Percentiles rank a stretch among this genome's conserved stretches.
phyloP scores from a whole-genome alignment of 2,329 filamentous ascomycete species.

The Pseudocercospora macadamiae region DNA sequence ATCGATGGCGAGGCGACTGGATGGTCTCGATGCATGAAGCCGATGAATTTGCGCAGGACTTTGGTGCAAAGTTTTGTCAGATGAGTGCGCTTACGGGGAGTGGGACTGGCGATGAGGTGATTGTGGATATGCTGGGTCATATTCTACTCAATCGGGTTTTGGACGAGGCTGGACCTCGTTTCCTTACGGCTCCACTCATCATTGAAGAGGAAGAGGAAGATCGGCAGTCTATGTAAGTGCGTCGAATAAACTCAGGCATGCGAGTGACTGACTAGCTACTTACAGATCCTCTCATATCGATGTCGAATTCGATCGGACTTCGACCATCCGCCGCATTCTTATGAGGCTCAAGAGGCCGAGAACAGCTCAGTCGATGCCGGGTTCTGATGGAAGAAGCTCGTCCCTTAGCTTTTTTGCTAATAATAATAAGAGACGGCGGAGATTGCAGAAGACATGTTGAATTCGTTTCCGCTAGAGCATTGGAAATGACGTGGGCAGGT shows the following conservation, averaged over 20 bases:
- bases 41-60: slow-evolving; percentile 9
- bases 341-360: not conserved
- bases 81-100: slow-evolving; percentile 19
- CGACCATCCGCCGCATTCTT: not conserved
- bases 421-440: not conserved
- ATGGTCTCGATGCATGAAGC: slow-evolving; percentile 9
- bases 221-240: not conserved
- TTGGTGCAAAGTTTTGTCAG: slow-evolving; percentile 10
- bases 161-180: slow-evolving; percentile 11
- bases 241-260: not conserved
- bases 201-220: not conserved
- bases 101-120: slow-evolving; percentile 12
- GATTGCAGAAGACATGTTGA: no score
- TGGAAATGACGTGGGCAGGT: no score
- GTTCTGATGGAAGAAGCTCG: not conserved
- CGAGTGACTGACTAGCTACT: not conserved
- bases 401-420: not conserved
- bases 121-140: slow-evolving; percentile 14
- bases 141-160: slow-evolving; percentile 9
- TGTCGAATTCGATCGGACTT: not conserved
- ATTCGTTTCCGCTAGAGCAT: no score
- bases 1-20: slow-evolving; percentile 19
- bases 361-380: not conserved
- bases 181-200: not conserved
- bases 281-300: not conserved